Base-by-base conservation (phyloP, 2,329 filamentous ascomycete species). In the Neofusicoccum sp. region DNA sequence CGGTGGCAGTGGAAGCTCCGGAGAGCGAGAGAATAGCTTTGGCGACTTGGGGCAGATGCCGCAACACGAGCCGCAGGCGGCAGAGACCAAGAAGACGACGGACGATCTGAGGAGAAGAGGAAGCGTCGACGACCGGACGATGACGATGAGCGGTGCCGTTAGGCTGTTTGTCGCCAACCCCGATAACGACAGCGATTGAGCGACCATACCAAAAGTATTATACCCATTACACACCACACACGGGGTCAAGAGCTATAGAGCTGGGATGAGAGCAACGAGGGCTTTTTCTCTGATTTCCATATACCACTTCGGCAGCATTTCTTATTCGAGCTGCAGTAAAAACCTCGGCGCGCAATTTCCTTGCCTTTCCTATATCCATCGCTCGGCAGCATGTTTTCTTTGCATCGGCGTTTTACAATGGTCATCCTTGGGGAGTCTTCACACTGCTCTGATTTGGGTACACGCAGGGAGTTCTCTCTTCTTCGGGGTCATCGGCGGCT, bases 161-260 rank as follows among this genome's bases (percentile, higher is more conserved):
- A 84, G 90, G 64, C 82, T 96, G 62, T 95, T 90, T 74, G 92
- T 96, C 70, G 91, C 91, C 68, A 96, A 96, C 75, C 91, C 91
- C 16, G 91, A 95, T 74, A 47, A 56, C 31, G 84, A 78, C 63
- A 80, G 78, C 68, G 78, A 81, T 66, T 80, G 68, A 68, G 31
- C 57, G 36, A 33, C 16, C 51, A 14, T 20, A 56, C 24, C 44
- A 58, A 45, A 58, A 56, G 51, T 31, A 56, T 56, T 56, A 56
- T 56, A 56, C 51, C 51, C 51, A 56, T 56, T 43, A n/a, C n/a
- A n/a, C 38, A 56, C 38, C 38, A 56, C 51, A 56, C 51, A 34
- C 38, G 51, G 51, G 51, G 51, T 6, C 51, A 56, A 56, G 51
- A 56, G 38, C 43, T 56, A 43, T 56, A 56, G 51, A 58, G 33